Base-by-base conservation (phyloP, 768 basidiomycete genomes). In the Neoboletus subvelutipes region DNA sequence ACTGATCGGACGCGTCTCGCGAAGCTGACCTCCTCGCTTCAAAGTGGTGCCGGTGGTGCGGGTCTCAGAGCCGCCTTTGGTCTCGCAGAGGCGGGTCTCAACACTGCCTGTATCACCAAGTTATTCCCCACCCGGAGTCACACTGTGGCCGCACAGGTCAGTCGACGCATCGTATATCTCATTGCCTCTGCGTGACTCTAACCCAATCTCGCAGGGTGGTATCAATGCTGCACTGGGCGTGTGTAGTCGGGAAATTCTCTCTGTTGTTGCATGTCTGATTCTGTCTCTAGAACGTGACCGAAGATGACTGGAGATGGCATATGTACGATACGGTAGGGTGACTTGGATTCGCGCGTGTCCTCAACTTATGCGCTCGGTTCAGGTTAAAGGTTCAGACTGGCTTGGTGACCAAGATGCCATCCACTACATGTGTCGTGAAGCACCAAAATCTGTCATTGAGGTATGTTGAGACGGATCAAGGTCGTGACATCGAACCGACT, bases 301-400 rank as follows among this genome's bases (percentile, higher is more conserved):
- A 99, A 77, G 97, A 98, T 69, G 94, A 98, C 72, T 98, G 95
- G 94, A 79, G 94, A 75, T 97, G 94, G 95, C 95, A 97, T 71
- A 97, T 96, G 94, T 96, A 94, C 68, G 92, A 93, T 70, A 94
- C 92, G 50, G 92, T 92, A 71, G 66, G 88, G 74, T 55, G 7
- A 47, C 36, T 22, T 45, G 34, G 46, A 54, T 45, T 43, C 42
- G 40, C 33, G 24, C n/a, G 31, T 37, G 40, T 34, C 11, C 31
- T 61, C 62, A 36, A 56, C 56, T 70, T 49, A 58, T 66, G 51
- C n/a, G 33, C 56, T 39, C n/a, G 53, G 17, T 31, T 49, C 65
- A 93, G 85, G 96, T 98, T 56, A 99, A 99, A 82, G 97, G 97
- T 60, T 97, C 94, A 51, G 97, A 99, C 77, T 99, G 97, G 97